Evolutionary conservation across 306 rosid genomes (phyloP), one percentile per base, ranked within the genome.

Genomic region (Coriaria nepalensis): DNA sequence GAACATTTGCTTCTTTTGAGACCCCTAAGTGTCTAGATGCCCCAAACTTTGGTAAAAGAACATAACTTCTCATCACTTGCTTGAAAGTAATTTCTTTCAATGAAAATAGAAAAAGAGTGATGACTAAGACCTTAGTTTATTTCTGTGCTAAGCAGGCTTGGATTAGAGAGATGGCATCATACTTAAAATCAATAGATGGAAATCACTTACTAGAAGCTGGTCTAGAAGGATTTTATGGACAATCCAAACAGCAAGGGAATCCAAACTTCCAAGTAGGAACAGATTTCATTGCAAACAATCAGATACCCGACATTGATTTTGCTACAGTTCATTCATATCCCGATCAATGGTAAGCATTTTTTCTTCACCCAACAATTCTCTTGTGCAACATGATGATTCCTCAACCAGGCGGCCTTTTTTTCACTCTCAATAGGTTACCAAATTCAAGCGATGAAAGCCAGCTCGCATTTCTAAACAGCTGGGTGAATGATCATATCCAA

Each of bases 271-370:
- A 62, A 45, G 79, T 82, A 2, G 96, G 98, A 37, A 85, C 98
- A 2, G 86, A 90, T 73, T 90, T 85, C 64, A 79, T 90, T 29
- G 71, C 94, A 4, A 85, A 90, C 67, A 90, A 90, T 65, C 96
- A 85, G 64, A 73, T 90, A 33, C 63, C 87, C 0, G 94, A 55
- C 63, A 63, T 90, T 32, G 96, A 90, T 50, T 90, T 85, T 68
- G 94, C 96, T 7, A 90, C 98, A 5, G 63, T 82, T 7, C 95
- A 85, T 58, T 76, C 95, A 4, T 90, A 90, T 67, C 95, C 95
- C 8, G 95, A 85, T 58, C 87, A 82, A 71, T 85, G 94, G 93
- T 90, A 60, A 49, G 34, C 34, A 4, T 9, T 13, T 57, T 57
- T 49, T 3, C 34, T 43, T 36, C 38, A 8, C n/a, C 33, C 4